phyloP scores from a whole-genome alignment of 257 asterid genomes.

The Gentiana dahurica region DNA sequence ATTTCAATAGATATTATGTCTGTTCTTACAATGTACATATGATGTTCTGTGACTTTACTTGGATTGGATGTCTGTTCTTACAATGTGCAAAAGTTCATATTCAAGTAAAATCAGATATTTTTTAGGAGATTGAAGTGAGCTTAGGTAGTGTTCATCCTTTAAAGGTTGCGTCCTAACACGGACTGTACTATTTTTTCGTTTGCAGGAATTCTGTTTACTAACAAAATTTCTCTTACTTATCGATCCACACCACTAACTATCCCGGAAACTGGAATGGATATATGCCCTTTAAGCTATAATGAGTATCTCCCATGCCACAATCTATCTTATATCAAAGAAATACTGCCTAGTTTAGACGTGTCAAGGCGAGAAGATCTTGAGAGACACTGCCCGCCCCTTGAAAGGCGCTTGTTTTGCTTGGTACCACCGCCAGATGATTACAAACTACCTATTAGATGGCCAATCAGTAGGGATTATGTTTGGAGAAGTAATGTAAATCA shows the following conservation, averaged over 20 bases:
- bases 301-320: constrained; percentile 91
- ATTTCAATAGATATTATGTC: too few species aligned
- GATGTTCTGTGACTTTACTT: background rate
- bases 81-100: background rate
- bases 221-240: constrained; percentile 55
- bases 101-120: background rate
- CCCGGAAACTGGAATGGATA: constrained; percentile 55
- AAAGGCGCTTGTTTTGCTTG: constrained; percentile 70
- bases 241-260: constrained; percentile 40
- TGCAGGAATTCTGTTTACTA: constrained; percentile 47
- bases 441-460: constrained; percentile 86
- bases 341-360: constrained; percentile 53
- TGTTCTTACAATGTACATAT: too few species aligned
- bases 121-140: background rate
- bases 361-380: constrained; percentile 76
- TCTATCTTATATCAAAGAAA: constrained; percentile 52
- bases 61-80: background rate
- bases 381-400: constrained; percentile 78
- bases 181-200: constrained; percentile 1
- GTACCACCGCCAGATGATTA: constrained; percentile 89
- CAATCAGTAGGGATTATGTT: constrained; percentile 77
- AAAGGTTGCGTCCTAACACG: constrained; percentile 1
- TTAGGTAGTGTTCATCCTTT: background rate
- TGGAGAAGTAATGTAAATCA: constrained; percentile 95
- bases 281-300: constrained; percentile 68